Base-by-base conservation (phyloP, 208 protist species). In the Dictyostelium gargantuum region DNA sequence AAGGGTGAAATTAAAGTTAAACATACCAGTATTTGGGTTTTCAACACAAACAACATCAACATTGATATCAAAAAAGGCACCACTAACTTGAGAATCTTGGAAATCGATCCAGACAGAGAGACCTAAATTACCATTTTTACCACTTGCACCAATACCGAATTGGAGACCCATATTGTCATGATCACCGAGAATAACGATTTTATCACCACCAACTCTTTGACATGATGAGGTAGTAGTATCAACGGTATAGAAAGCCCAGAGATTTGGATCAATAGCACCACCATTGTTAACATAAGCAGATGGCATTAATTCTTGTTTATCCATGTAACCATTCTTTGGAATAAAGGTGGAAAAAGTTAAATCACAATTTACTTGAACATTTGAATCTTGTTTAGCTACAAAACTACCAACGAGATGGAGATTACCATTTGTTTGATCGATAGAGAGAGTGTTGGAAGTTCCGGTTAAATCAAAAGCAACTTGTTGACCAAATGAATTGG, bases 51-150 rank as follows among this genome's bases (percentile, higher is more conserved):
- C 17, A 1, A 61, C 32, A 40, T 89, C 82, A 26, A 89, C 66
- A 32, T 89, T 89, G 35, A 89, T 89, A 79, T 89, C 82, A 38
- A 86, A 76, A 15, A 63, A 32, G 21, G 40, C 17, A 76, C 44
- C 44, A 13, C 4, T 13, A 52, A 73, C 17, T 15, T 21, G 17
- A 19, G 15, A 1, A 44, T 73, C 66, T 32, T 9, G 38, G 48
- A 8, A 42, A 75, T n/a, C 42, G 17, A 75, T 48, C 82, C 82
- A 89, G 4, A n/a, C 44, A 21, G 70, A 63, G 21, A 26, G 17
- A 68, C 82, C 82, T 54, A 54, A 79, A 50, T 89, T 77, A 42
- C 10, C 5, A 23, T 89, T 89, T 54, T 89, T 89, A 46, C 82
- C 82, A 6, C 50, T 70, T 1, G 82, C 82, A 70, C 82, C 82